Base-by-base conservation (phyloP, 164 flowering plant species). In the Cinnamomum chago region DNA sequence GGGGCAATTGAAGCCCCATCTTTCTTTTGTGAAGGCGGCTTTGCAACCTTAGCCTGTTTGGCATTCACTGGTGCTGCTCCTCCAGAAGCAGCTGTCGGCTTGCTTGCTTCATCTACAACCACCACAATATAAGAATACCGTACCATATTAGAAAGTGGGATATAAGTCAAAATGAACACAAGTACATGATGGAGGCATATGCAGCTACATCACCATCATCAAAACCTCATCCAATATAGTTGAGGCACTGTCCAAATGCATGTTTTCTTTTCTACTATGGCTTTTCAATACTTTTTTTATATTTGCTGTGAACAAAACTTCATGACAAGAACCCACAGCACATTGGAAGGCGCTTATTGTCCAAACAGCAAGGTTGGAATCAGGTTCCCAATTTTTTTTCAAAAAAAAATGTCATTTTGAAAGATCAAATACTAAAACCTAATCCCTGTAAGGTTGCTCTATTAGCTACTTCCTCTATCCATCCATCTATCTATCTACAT, bases 11-110 rank as follows among this genome's bases (percentile, higher is more conserved):
- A 72, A 66, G 81, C 74, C 75, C 28, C 73, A 22, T 89, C 91
- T 86, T 85, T 88, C 83, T 82, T 88, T 60, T 79, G 86, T 67
- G 82, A 40, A 50, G 90, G 64, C 58, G 82, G 71, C 83, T 88
- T 93, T 51, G 76, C 74, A 77, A 83, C 68, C 74, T 91, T 90
- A 66, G 85, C 76, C 55, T 86, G 83, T 70, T 86, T 89, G 67
- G 79, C 79, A 83, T 77, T 82, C n/a, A 23, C 83, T 35, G 85
- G n/a, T 47, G 81, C 69, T 25, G 55, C 78, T 2, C 71, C 80
- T 7, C 82, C 91, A 84, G 86, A 71, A 68, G 84, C 72, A 74
- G 83, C 65, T 50, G 81, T 75, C 64, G 75, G 72, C 82, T 81
- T 85, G 76, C 74, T 81, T 73, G 80, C 90, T 67, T 67, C 71